These are phyloP conservation scores for Neurospora sp. DNA, from an alignment of 495 filamentous ascomycete genomes.

Conservation along the genomic window DNA sequence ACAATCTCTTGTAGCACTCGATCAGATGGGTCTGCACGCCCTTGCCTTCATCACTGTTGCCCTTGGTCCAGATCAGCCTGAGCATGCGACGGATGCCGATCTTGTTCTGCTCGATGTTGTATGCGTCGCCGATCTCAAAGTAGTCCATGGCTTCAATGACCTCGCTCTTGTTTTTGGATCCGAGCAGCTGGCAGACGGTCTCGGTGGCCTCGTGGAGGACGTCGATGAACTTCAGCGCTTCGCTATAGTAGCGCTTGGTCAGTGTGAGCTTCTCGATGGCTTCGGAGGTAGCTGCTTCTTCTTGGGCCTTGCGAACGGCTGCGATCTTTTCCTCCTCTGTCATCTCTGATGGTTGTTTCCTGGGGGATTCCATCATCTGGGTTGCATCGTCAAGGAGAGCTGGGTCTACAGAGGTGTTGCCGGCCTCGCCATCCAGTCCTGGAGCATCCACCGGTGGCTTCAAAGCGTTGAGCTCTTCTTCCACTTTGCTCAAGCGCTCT, in stretches of 20 bases:
- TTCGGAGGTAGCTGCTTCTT: constrained; percentile 60
- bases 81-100: constrained; percentile 89
- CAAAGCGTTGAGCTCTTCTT: constrained; percentile 69
- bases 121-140: constrained; percentile 86
- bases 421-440: constrained; percentile 55
- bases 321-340: constrained; percentile 48
- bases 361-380: constrained; percentile 56
- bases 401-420: constrained; percentile 52
- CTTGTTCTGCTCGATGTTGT: constrained; percentile 88
- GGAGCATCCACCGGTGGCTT: constrained; percentile 71
- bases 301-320: constrained; percentile 56
- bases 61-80: constrained; percentile 96
- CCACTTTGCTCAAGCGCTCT: constrained; percentile 63
- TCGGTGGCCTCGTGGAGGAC: constrained; percentile 75
- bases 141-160: constrained; percentile 99
- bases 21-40: constrained; percentile 95
- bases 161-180: constrained; percentile 93
- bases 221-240: constrained; percentile 90
- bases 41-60: constrained; percentile 97
- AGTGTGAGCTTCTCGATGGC: constrained; percentile 75
- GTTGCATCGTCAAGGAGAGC: constrained; percentile 85
- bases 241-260: constrained; percentile 79
- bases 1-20: constrained; percentile 90
- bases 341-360: constrained; percentile 44
- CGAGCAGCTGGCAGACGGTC: constrained; percentile 74